Base-by-base conservation (phyloP, 768 basidiomycete genomes). In the Russula lepida region DNA sequence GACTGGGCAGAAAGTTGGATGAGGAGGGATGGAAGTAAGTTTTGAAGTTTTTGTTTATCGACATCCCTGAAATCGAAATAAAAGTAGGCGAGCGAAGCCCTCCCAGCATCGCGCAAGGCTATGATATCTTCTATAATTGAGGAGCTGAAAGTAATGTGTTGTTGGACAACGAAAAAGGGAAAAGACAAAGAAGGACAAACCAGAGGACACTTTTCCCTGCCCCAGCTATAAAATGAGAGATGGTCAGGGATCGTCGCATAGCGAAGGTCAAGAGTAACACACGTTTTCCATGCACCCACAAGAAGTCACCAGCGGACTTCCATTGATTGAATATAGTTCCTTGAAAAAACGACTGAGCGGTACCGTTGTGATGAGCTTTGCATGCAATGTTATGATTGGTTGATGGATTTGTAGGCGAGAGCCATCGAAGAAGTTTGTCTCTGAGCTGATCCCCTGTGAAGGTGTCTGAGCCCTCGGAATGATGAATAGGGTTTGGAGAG, bases 51-150 rank as follows among this genome's bases (percentile, higher is more conserved):
- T 41, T 54, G 53, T 9, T 60, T 60, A 33, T 50, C 28, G n/a
- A 35, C 30, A 12, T 55, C 59, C 4, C 39, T 47, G 25, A 60
- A 49, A 11, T 55, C 47, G 17, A 55, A 60, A 23, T 55, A 55
- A 4, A 54, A 60, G 27, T 55, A 60, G 13, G 54, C 54, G 12
- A 60, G 5, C 2, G 21, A 47, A 12, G 47, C 54, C 27, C 17
- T 41, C 21, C 59, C 54, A 25, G 27, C 37, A 4, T 48, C 39
- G 27, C 53, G 23, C 23, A 55, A 27, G 12, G 12, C 25, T 15
- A 49, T 30, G 21, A 60, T 49, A 48, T 60, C 28, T 41, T 60
- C 13, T 4, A 53, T n/a, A n/a, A 51, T n/a, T 4, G 53, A 54
- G 23, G 53, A 54, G 9, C 53, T 54, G 39, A n/a, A 43, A 19